Percentiles rank a stretch among this genome's conserved stretches.
These are phyloP conservation scores for Bertia moriformis DNA, from an alignment of 2,329 filamentous ascomycete species.

Conservation along the genomic window DNA sequence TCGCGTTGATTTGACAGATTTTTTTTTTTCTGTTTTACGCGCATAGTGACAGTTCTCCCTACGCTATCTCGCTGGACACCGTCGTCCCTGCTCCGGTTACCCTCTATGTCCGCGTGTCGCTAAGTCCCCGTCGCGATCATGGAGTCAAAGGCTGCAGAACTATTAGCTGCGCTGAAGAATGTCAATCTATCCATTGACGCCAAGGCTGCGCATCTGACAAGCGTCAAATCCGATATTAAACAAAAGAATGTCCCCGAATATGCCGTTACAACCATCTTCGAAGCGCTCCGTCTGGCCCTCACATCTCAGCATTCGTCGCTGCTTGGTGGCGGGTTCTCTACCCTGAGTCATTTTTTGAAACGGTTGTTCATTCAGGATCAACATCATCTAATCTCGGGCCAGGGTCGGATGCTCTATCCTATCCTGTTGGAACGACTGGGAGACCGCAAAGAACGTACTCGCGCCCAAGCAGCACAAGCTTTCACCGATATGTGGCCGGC, in stretches of 20 bases:
- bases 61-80: no score
- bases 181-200: not conserved
- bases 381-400: conserved; percentile 26
- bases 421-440: conserved; percentile 42
- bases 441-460: conserved; percentile 43
- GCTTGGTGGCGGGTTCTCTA: conserved; percentile 41
- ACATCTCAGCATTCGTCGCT: conserved; percentile 39
- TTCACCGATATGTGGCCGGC: conserved; percentile 43
- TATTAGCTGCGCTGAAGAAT: not conserved
- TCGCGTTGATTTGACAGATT: no score
- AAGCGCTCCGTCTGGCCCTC: conserved; percentile 40
- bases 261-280: conserved; percentile 27
- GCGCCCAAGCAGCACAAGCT: conserved; percentile 37
- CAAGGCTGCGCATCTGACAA: not conserved
- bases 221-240: conserved; percentile 1
- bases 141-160: not conserved
- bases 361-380: conserved; percentile 44
- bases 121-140: no score
- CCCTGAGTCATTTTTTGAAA: conserved; percentile 45
- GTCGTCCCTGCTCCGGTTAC: no score
- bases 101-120: no score
- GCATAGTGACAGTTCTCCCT: no score
- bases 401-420: conserved; percentile 34
- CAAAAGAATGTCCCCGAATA: not conserved
- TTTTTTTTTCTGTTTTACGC: no score